A percentile compares a stretch with the other conserved stretches of the same genome.
Evolutionary conservation across 192 early-diverging fungal genomes (phyloP).

Genomic region (Haplosporangium gracile): DNA sequence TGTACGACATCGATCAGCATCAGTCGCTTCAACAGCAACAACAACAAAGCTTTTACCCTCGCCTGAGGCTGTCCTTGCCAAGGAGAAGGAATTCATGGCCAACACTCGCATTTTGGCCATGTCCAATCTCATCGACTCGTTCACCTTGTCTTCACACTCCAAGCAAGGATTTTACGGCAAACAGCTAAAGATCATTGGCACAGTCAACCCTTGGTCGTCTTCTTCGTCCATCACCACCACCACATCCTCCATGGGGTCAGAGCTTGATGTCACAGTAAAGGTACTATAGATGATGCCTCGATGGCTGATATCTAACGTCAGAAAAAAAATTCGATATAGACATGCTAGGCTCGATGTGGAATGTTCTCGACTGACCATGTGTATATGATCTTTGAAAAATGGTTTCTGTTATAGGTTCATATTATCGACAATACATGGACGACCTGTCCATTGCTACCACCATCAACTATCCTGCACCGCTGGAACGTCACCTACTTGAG

Average conservation of each 20-base stretch:
- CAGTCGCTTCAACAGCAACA: conserved; percentile 18
- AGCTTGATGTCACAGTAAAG: conserved; percentile 46
- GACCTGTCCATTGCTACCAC: conserved; percentile 39
- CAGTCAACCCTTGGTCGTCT: conserved; percentile 7
- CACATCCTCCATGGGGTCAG: conserved; percentile 23
- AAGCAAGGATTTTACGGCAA: conserved; percentile 54
- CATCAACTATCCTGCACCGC: conserved; percentile 48
- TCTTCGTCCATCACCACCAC: background rate
- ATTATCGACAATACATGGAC: conserved; percentile 54
- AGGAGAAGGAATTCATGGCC: conserved; percentile 56
- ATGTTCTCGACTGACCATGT: background rate
- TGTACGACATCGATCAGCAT: conserved; percentile 24
- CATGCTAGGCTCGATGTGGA: background rate
- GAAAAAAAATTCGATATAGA: background rate
- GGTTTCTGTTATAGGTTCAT: conserved; percentile 24
- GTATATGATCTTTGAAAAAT: background rate
- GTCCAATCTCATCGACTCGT: conserved; percentile 47
- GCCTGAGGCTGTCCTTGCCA: conserved; percentile 24
- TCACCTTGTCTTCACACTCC: conserved; percentile 23
- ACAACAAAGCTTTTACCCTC: background rate
- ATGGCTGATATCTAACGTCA: background rate
- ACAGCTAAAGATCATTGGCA: conserved; percentile 49
- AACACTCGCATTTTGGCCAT: conserved; percentile 49
- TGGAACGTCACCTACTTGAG: conserved; percentile 39
- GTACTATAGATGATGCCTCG: conserved; percentile 18